A percentile compares a stretch with the other conserved stretches of the same genome.
Conservation (phyloP, 2,329 filamentous ascomycete genomes). For the Diatrype stigma region DNA sequence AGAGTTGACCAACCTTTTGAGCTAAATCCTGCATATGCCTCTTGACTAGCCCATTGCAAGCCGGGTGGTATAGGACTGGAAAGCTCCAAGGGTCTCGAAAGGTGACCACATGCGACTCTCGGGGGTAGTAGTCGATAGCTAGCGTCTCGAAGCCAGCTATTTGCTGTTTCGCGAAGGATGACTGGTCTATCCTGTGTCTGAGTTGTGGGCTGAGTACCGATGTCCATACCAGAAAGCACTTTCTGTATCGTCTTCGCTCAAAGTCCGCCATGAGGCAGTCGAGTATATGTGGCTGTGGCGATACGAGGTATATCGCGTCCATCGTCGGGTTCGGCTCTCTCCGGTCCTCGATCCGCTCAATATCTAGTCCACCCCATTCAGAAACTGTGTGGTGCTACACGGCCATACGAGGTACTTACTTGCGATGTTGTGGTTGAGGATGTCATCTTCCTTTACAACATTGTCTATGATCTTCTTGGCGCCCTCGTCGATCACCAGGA, state of each 20-base stretch:
- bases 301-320: slow-evolving; percentile 91
- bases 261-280: slow-evolving; percentile 94
- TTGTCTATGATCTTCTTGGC: slow-evolving; percentile 86
- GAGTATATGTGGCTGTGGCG: slow-evolving; percentile 80
- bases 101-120: slow-evolving; percentile 86
- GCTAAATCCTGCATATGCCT: slow-evolving; percentile 80
- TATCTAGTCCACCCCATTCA: slow-evolving; percentile 55
- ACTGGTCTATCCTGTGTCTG: slow-evolving; percentile 71
- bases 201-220: slow-evolving; percentile 65
- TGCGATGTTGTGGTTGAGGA: slow-evolving; percentile 93
- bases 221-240: slow-evolving; percentile 81
- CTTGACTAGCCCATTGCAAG: slow-evolving; percentile 78
- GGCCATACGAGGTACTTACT: slow-evolving; percentile 53
- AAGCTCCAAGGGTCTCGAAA: slow-evolving; percentile 97
- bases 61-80: slow-evolving; percentile 83
- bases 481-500: slow-evolving; percentile 80
- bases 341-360: slow-evolving; percentile 87
- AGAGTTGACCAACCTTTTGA: slow-evolving; percentile 63
- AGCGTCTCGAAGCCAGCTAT: slow-evolving; percentile 79
- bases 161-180: slow-evolving; percentile 62
- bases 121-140: slow-evolving; percentile 83
- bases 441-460: slow-evolving; percentile 90
- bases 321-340: slow-evolving; percentile 80
- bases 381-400: slow-evolving; percentile 15
- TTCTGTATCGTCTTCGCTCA: slow-evolving; percentile 76